Evolutionary conservation across 768 basidiomycete genomes (phyloP), one percentile per base, ranked within the genome.

Genomic region (Collybiopsis luxurians): DNA sequence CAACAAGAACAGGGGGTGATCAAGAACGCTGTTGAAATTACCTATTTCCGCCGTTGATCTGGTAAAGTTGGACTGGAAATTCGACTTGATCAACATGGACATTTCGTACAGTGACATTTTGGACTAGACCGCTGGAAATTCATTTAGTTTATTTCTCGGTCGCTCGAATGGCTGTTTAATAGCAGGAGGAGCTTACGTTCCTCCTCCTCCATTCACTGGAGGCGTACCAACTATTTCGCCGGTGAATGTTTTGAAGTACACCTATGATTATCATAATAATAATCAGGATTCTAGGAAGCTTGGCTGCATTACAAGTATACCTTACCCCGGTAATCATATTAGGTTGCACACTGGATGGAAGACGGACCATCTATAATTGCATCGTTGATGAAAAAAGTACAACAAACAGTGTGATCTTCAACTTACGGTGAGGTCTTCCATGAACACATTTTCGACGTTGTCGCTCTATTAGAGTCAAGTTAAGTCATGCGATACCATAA

Each of bases 231-330:
- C 75, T 11, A 79, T 73, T 2, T 75, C 71, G 2, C 77, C 80
- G 28, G 75, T 75, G 80, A 81, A 84, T 1, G 80, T 76, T 66
- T 84, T 83, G 66, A 83, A 76, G 66, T 82, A 83, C 4, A 81
- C 75, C 81, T 82, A 45, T 13, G n/a, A 55, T 55, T 52, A 24
- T 48, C 38, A 23, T 38, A 24, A 27, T 53, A 42, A 56, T 42
- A n/a, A n/a, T n/a, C 26, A 23, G 53, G 23, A n/a, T 19, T 15
- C 13, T 6, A 57, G 19, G 6, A 23, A 45, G 19, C 26, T 3
- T 11, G 21, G 40, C 7, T 26, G 4, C n/a, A 23, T 11, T 31
- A 15, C 42, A 15, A 28, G 11, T 27, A 4, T 24, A 59, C 72
- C 60, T 55, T n/a, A 83, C 81, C 27, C 80, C 83, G 52, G 74